Conservation (phyloP, 169 alveolate species). For the Eimeria acervulina region DNA sequence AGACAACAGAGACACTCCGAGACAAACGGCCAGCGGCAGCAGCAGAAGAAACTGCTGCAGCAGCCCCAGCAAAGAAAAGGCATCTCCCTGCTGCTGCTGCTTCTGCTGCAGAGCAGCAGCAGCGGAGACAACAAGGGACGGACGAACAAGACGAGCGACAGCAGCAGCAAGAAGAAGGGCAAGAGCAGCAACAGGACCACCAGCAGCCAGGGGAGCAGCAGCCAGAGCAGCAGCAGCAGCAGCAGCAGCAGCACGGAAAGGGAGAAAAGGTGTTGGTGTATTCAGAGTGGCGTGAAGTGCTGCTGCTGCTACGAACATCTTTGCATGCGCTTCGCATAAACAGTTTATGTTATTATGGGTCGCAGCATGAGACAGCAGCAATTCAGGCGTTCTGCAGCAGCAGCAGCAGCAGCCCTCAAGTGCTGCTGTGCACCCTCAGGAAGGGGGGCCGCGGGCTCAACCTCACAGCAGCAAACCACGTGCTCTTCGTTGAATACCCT, state of each 20-base stretch:
- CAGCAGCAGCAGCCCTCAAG: slow-evolving; percentile 24
- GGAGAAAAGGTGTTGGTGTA: slow-evolving; percentile 75
- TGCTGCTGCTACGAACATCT: slow-evolving; percentile 77
- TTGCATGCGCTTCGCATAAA: slow-evolving; percentile 31
- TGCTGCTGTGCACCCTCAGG: slow-evolving; percentile 66
- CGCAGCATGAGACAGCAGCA: not conserved
- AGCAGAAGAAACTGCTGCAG: not conserved
- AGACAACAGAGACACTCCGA: not conserved
- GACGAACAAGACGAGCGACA: not conserved
- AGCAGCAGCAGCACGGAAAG: slow-evolving; percentile 19
- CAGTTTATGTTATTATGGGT: slow-evolving; percentile 70
- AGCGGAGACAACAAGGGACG: not conserved
- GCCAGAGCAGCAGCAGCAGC: slow-evolving; percentile 37
- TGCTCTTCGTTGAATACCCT: slow-evolving; percentile 84
- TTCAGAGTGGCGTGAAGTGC: slow-evolving; percentile 80
- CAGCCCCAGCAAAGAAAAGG: not conserved
- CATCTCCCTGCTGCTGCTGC: not conserved
- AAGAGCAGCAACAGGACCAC: not conserved
- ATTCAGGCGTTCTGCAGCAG: slow-evolving; percentile 11
- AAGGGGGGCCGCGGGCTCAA: slow-evolving; percentile 87
- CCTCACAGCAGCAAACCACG: slow-evolving; percentile 87
- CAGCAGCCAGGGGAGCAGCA: slow-evolving; percentile 35
- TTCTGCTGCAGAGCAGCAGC: not conserved
- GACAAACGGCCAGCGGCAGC: slow-evolving; percentile 17
- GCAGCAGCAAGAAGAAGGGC: not conserved